Base-by-base conservation (phyloP, 2,329 filamentous ascomycete species). In the Sclerotinia trifoliorum region DNA sequence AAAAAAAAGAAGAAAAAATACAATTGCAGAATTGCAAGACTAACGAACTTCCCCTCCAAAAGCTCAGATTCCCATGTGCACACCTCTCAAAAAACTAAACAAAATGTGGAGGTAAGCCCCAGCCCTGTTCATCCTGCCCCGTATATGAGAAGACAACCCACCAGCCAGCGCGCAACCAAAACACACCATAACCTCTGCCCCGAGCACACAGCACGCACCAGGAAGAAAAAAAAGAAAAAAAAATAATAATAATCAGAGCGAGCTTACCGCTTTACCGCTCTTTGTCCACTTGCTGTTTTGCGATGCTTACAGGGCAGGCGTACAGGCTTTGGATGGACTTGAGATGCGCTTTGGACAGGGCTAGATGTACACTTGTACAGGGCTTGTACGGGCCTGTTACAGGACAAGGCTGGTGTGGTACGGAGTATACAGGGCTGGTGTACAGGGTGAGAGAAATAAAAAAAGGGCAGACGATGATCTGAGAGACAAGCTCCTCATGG, bases 211-310 rank as follows among this genome's bases (percentile, higher is more conserved):
- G 52, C 52, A 55, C 44, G 5, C 44, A 48, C 39, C 39, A 42
- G 11, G 11, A 42, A 3, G 39, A 42, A 48, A 21, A 48, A 48
- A 46, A 55, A 29, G 32, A n/a, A 35, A 35, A 13, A 46, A 13
- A 55, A 29, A 55, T n/a, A 35, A 35, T 21, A n/a, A n/a, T n/a
- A n/a, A n/a, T 13, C 52, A 35, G 52, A 55, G 52, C 52, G 52
- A 55, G 52, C 52, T 55, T 55, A 55, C 52, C 52, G 52, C 52
- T 26, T 55, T 55, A 55, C 52, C 52, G 52, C 52, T 55, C 52
- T 55, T 55, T 55, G 52, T 29, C 52, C 52, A 55, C 52, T 55
- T 55, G 32, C 52, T 55, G 52, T 35, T 35, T 55, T 55, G 52
- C 35, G 52, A 55, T 55, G 19, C 10, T 32, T 55, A 55, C 52